Evolutionary conservation across 2,329 filamentous ascomycete genomes (phyloP).

Genomic region (Fusarium pilosicola): DNA sequence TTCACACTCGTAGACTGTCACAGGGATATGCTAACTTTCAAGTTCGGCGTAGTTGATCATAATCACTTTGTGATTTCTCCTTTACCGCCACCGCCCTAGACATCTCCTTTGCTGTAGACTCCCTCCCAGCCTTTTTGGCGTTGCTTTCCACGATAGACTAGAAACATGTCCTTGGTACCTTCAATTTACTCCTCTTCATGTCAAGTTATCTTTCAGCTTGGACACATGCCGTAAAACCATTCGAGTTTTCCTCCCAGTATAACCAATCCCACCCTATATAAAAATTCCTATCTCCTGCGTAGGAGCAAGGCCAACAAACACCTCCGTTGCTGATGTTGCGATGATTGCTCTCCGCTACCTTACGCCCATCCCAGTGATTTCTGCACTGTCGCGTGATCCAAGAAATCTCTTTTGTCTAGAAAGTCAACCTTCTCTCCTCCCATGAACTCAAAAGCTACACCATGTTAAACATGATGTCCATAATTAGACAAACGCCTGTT

Average conservation of each 20-base stretch:
- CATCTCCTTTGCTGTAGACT: not conserved
- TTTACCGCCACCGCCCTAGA: not conserved
- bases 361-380: conserved; percentile 23
- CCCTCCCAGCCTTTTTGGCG: not conserved
- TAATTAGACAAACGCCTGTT: conserved; percentile 43
- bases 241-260: conserved; percentile 28
- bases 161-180: not conserved
- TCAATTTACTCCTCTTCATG: conserved; percentile 22
- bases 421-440: conserved; percentile 36
- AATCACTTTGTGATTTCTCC: conserved; percentile 1
- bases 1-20: not conserved
- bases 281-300: conserved; percentile 13
- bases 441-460: conserved; percentile 27
- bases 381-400: conserved; percentile 29
- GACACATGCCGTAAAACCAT: conserved; percentile 15
- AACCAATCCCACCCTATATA: conserved; percentile 12
- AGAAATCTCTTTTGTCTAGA: conserved; percentile 44
- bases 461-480: conserved; percentile 15
- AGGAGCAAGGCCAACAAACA: conserved; percentile 14
- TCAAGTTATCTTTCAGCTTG: conserved; percentile 6
- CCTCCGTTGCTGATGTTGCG: conserved; percentile 23
- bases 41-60: not conserved
- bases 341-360: conserved; percentile 38
- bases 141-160: not conserved
- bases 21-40: not conserved